Evolutionary conservation across 768 basidiomycete species (phyloP).

Genomic region (Pleurotus pulmonarius): DNA sequence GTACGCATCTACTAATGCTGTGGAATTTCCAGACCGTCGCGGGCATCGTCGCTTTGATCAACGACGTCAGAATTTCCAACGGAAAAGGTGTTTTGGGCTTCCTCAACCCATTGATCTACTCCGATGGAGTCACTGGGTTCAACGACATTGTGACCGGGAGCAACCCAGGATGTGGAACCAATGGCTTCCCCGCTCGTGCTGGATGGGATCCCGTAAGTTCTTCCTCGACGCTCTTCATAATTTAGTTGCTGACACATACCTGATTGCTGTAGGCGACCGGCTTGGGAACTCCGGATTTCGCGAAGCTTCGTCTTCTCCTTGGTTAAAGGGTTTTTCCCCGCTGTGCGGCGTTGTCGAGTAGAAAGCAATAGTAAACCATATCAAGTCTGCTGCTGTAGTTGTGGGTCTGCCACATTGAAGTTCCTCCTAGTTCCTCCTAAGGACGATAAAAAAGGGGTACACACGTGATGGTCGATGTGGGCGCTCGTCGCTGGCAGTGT

Average conservation of each 20-base stretch:
- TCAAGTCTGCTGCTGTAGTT: too few species aligned
- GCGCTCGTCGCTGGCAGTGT: too few species aligned
- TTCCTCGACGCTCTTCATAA: background rate
- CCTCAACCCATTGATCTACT: slow-evolving; percentile 61
- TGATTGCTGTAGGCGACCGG: slow-evolving; percentile 1
- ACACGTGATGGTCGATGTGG: too few species aligned
- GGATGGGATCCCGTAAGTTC: slow-evolving; percentile 25
- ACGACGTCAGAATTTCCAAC: slow-evolving; percentile 48
- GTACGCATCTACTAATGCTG: background rate
- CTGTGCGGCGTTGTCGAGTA: too few species aligned
- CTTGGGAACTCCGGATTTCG: slow-evolving; percentile 6
- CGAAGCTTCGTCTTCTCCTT: slow-evolving; percentile 4
- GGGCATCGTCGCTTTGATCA: slow-evolving; percentile 57
- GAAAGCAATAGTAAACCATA: too few species aligned
- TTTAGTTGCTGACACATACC: background rate
- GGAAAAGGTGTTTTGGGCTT: slow-evolving; percentile 51
- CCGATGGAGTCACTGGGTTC: slow-evolving; percentile 24
- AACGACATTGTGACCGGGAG: slow-evolving; percentile 19
- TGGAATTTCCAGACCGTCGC: slow-evolving; percentile 40
- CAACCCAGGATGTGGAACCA: slow-evolving; percentile 14
- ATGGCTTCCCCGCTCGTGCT: slow-evolving; percentile 14
- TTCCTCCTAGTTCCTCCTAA: too few species aligned
- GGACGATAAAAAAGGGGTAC: too few species aligned
- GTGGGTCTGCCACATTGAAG: too few species aligned
- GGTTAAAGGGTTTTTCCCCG: background rate